Conservation (phyloP, 768 basidiomycete species). For the Boletus tylopilopsis region DNA sequence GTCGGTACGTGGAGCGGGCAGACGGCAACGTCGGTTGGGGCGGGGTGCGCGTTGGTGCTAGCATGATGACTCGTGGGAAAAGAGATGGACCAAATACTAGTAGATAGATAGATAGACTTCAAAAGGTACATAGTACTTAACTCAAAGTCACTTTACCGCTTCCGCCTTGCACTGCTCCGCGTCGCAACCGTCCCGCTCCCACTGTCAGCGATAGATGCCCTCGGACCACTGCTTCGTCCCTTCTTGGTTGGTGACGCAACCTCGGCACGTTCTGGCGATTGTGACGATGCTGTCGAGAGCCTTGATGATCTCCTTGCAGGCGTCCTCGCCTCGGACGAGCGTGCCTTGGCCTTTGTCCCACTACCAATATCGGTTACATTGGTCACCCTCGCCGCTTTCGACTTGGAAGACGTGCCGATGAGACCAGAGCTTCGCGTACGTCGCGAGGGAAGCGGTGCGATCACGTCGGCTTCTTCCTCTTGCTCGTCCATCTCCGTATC, state of each 20-base stretch:
- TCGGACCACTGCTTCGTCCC: constrained; percentile 16
- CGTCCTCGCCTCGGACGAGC: constrained; percentile 21
- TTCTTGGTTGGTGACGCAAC: constrained; percentile 22
- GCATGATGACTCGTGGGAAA: background rate
- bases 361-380: background rate
- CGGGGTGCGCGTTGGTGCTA: constrained; percentile 6
- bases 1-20: constrained; percentile 20
- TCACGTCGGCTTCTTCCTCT: constrained; percentile 33
- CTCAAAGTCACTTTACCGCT: constrained; percentile 21
- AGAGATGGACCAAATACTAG: too few relatives aligned
- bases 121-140: too few relatives aligned
- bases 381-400: constrained; percentile 1
- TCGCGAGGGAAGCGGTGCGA: constrained; percentile 33
- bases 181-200: constrained; percentile 17
- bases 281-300: constrained; percentile 33
- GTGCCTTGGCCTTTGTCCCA: constrained; percentile 14
- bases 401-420: constrained; percentile 10
- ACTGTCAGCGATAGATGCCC: constrained; percentile 4
- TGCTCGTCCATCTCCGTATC: constrained; percentile 25
- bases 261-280: constrained; percentile 31
- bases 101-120: too few relatives aligned
- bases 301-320: constrained; percentile 37
- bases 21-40: constrained; percentile 24
- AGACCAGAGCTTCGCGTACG: constrained; percentile 17
- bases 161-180: constrained; percentile 32